Conservation (phyloP, 2,329 filamentous ascomycete genomes). For the Thermomyces lanuginosus region DNA sequence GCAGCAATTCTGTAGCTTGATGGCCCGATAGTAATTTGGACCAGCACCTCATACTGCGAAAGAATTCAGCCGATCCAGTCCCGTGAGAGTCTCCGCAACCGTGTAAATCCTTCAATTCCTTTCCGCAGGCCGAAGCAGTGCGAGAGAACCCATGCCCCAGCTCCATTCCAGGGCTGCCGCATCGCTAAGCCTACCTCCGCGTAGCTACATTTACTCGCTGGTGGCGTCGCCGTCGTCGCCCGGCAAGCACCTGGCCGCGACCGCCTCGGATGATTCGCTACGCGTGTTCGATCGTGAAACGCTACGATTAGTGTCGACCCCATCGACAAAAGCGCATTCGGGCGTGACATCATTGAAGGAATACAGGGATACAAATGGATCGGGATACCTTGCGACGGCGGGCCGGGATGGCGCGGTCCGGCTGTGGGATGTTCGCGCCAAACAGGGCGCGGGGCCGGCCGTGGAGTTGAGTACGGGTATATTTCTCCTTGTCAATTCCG, state of each 20-base stretch:
- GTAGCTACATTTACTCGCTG: slow-evolving; percentile 30
- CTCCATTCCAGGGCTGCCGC: slow-evolving; percentile 19
- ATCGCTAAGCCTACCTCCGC: slow-evolving; percentile 22
- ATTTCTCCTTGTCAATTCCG: neutral
- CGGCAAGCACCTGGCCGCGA: slow-evolving; percentile 21
- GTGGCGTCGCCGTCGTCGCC: slow-evolving; percentile 11
- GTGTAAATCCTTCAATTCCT: no score
- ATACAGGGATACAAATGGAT: slow-evolving; percentile 9
- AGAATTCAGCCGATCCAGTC: no score
- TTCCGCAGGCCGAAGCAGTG: no score
- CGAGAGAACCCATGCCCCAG: slow-evolving; percentile 15
- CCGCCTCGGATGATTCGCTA: slow-evolving; percentile 31
- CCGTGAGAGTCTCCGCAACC: no score
- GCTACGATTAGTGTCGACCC: slow-evolving; percentile 16
- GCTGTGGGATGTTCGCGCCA: slow-evolving; percentile 25
- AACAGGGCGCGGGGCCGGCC: slow-evolving; percentile 13
- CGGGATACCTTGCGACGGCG: slow-evolving; percentile 17
- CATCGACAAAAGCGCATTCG: slow-evolving; percentile 16
- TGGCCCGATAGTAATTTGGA: no score
- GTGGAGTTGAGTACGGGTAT: slow-evolving; percentile 21
- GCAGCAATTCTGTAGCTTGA: no score
- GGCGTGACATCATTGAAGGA: slow-evolving; percentile 24
- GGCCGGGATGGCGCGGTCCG: slow-evolving; percentile 27
- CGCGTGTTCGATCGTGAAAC: slow-evolving; percentile 24
- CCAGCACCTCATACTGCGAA: no score